Conservation (phyloP, 352 stramenopile genomes). For the Blastocystis sp. region DNA sequence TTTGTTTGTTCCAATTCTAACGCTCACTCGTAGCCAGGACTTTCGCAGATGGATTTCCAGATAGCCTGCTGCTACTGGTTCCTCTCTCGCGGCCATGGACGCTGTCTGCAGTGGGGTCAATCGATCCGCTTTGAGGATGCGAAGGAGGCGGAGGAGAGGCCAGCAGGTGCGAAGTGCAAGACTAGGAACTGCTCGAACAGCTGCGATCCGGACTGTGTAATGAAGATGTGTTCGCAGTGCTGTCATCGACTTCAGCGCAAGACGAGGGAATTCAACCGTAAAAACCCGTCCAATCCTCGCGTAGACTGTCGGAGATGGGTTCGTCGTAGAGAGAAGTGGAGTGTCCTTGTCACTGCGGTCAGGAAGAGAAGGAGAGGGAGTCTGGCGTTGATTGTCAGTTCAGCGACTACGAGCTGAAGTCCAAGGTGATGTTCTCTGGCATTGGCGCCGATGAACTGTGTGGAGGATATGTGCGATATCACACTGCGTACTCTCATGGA, state of each 20-base stretch:
- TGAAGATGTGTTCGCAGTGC: background rate
- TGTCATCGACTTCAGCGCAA: background rate
- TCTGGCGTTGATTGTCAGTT: background rate
- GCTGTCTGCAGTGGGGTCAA: background rate
- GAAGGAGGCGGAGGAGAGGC: background rate
- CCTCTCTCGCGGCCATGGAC: background rate
- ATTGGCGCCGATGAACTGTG: constrained; percentile 44
- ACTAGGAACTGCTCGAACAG: background rate
- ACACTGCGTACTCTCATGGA: background rate
- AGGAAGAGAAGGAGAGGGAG: too few species aligned
- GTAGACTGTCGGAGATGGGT: background rate
- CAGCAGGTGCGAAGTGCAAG: background rate
- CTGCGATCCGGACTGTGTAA: background rate
- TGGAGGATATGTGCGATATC: constrained; percentile 1
- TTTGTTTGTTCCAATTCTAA: background rate
- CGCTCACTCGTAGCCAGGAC: background rate
- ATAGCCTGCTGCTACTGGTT: constrained; percentile 47
- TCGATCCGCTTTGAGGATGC: background rate
- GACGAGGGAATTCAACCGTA: background rate
- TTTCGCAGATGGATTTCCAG: constrained; percentile 40
- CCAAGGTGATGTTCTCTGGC: background rate
- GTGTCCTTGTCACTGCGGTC: background rate
- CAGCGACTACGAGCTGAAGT: background rate
- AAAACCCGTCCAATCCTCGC: background rate
- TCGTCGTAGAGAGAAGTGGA: background rate